Percentiles rank a stretch among this genome's conserved stretches.
These are phyloP conservation scores for Hymenoscyphus occultus DNA, from an alignment of 2,329 filamentous ascomycete genomes.

Conservation along the genomic window DNA sequence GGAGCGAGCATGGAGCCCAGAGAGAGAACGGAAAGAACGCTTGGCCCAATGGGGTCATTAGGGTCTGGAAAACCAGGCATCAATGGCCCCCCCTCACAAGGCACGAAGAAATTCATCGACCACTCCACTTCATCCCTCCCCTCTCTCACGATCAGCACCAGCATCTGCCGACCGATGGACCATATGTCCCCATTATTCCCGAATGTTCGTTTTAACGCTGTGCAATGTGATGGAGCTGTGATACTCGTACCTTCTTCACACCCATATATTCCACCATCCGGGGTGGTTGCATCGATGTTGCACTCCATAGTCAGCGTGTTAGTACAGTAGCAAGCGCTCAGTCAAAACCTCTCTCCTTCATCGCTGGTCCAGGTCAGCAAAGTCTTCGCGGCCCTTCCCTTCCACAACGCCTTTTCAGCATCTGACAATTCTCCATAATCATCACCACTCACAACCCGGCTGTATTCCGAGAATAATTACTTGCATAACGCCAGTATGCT, in stretches of 20 bases:
- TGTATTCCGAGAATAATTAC: constrained; percentile 10
- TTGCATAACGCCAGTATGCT: constrained; percentile 8
- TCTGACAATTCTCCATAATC: constrained; percentile 3
- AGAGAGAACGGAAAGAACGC: neutral
- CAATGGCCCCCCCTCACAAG: neutral
- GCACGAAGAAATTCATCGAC: neutral
- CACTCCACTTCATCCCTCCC: neutral
- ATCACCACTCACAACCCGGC: neutral
- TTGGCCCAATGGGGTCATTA: neutral
- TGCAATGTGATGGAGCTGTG: constrained; percentile 1
- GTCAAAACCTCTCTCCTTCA: neutral
- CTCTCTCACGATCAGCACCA: neutral
- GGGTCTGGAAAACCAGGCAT: neutral
- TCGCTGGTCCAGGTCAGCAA: neutral
- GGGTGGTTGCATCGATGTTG: neutral
- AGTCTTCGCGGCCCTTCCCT: neutral
- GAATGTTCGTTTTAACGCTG: constrained; percentile 1
- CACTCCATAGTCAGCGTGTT: neutral
- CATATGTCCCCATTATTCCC: neutral
- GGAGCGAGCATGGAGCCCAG: neutral
- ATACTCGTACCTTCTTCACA: neutral
- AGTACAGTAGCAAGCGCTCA: neutral
- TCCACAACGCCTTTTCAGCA: neutral
- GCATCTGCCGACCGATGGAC: neutral
- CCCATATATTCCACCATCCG: neutral